Evolutionary conservation across 176 grass and related monocot species (phyloP).

Genomic region (Cenchrus purpureus): DNA sequence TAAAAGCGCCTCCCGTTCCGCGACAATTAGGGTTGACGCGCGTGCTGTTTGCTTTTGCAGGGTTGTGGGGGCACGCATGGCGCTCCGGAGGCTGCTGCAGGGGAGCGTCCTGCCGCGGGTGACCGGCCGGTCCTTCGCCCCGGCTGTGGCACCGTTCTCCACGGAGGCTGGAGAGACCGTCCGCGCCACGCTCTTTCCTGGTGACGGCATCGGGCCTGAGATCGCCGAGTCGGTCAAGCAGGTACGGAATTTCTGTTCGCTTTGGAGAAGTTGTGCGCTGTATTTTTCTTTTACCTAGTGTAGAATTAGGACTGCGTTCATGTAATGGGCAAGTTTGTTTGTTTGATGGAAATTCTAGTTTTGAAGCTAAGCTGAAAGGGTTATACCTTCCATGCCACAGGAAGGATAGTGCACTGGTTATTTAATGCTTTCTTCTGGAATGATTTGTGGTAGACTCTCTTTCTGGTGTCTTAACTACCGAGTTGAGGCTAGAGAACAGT

Average conservation of each 20-base stretch:
- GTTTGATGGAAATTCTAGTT: neutral
- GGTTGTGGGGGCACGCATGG: slow-evolving; percentile 47
- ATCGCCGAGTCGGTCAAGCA: slow-evolving; percentile 92
- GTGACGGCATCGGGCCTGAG: slow-evolving; percentile 95
- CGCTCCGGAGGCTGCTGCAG: slow-evolving; percentile 60
- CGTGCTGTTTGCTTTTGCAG: slow-evolving; percentile 22
- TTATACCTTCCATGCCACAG: neutral
- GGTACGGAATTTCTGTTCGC: slow-evolving; percentile 36
- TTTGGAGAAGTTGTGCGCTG: neutral
- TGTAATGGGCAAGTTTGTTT: neutral
- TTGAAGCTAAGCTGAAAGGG: slow-evolving; percentile 1
- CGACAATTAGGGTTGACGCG: slow-evolving; percentile 40
- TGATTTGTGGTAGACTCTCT: neutral
- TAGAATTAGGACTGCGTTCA: neutral
- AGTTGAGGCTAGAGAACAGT: neutral
- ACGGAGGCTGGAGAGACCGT: slow-evolving; percentile 51
- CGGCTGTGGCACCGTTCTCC: slow-evolving; percentile 36
- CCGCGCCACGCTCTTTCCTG: slow-evolving; percentile 88
- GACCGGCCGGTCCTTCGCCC: slow-evolving; percentile 24
- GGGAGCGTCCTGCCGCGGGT: slow-evolving; percentile 53
- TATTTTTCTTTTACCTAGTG: neutral
- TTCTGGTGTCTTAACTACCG: neutral
- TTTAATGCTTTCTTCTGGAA: neutral
- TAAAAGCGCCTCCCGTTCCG: too few relatives aligned
- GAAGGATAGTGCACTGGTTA: neutral